Percentiles rank a stretch among this genome's conserved stretches.
Evolutionary conservation across 2,329 filamentous ascomycete genomes (phyloP).

Genomic region (Fusarium chuoi): DNA sequence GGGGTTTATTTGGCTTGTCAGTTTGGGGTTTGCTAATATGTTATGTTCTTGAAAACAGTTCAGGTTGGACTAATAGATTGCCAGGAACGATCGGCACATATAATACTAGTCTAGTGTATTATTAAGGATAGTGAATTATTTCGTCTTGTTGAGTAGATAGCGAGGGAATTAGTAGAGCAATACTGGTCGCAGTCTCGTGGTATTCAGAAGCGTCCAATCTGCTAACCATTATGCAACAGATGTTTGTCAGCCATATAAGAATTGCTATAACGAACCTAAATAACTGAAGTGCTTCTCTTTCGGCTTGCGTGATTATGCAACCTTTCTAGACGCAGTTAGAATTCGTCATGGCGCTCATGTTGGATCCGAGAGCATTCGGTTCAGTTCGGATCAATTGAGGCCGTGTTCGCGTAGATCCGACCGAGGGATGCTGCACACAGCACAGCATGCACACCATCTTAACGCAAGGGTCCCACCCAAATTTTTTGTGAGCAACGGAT

Average conservation of each 20-base stretch:
- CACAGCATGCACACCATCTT: background rate
- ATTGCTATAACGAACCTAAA: background rate
- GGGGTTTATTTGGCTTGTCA: background rate
- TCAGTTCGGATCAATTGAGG: constrained; percentile 32
- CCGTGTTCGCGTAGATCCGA: constrained; percentile 35
- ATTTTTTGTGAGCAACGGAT: constrained; percentile 29
- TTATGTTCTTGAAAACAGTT: background rate
- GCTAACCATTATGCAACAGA: background rate
- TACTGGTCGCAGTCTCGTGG: background rate
- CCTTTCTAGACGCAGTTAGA: background rate
- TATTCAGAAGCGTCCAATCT: background rate
- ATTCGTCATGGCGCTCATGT: constrained; percentile 6
- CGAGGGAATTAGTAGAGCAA: background rate
- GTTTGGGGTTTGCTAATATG: background rate
- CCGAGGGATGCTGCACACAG: constrained; percentile 20
- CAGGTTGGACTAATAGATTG: background rate
- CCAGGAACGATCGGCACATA: background rate
- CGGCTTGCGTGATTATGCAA: background rate
- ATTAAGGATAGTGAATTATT: background rate
- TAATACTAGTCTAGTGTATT: background rate
- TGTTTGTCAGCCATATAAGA: background rate
- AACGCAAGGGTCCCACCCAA: constrained; percentile 37
- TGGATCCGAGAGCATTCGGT: constrained; percentile 26
- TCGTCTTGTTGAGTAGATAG: background rate
- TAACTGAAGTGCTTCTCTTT: background rate